A percentile compares a stretch with the other conserved stretches of the same genome.
Evolutionary conservation across 2,329 filamentous ascomycete species (phyloP).

Genomic region (Colletotrichum paranaense): DNA sequence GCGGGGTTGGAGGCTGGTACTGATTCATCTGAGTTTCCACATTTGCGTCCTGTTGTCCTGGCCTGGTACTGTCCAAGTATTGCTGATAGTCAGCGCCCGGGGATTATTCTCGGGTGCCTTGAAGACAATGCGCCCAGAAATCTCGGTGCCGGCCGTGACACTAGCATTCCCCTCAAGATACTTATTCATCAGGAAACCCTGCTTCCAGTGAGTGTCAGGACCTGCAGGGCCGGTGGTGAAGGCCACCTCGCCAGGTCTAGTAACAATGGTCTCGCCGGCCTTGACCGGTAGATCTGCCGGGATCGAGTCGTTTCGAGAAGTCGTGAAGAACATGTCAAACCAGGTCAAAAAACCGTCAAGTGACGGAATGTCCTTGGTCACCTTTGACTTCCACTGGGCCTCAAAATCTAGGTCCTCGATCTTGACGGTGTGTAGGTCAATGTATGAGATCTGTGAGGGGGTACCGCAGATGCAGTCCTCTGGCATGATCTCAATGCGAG

Average conservation of each 20-base stretch:
- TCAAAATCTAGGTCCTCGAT: conserved; percentile 81
- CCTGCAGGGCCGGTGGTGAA: conserved; percentile 88
- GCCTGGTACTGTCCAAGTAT: conserved; percentile 68
- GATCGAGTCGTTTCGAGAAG: conserved; percentile 64
- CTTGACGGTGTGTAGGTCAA: conserved; percentile 81
- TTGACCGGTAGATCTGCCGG: conserved; percentile 61
- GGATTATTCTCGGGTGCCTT: conserved; percentile 75
- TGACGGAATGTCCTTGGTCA: conserved; percentile 71
- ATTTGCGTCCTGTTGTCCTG: conserved; percentile 56
- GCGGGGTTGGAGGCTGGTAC: neutral
- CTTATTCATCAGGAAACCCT: conserved; percentile 80
- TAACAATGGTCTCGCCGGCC: conserved; percentile 71
- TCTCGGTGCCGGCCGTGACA: conserved; percentile 64
- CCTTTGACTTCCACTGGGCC: conserved; percentile 70
- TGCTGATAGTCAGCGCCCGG: conserved; percentile 73
- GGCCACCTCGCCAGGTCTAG: conserved; percentile 72
- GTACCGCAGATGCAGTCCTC: conserved; percentile 68
- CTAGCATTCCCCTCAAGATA: conserved; percentile 59
- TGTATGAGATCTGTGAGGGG: conserved; percentile 74
- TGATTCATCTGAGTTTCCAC: conserved; percentile 60
- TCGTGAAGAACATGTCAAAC: conserved; percentile 94
- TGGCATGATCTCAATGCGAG: conserved; percentile 80
- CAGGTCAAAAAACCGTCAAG: conserved; percentile 92
- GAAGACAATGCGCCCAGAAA: conserved; percentile 78
- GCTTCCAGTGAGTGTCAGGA: conserved; percentile 90